These are phyloP conservation scores for Mycena amicta DNA, from an alignment of 768 basidiomycete species.

Conservation along the genomic window DNA sequence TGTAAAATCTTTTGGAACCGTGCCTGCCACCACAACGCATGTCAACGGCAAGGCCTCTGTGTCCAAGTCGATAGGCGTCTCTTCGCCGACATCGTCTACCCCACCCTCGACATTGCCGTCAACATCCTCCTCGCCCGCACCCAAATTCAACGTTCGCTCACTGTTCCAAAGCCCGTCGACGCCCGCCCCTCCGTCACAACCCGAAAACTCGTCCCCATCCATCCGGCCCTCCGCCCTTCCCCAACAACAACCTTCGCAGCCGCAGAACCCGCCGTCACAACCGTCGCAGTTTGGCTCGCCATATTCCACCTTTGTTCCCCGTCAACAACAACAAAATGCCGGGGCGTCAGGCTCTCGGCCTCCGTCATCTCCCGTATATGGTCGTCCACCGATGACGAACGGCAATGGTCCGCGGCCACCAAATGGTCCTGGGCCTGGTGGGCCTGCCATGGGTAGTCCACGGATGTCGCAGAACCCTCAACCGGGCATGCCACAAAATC, in stretches of 20 bases:
- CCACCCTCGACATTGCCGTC: constrained; percentile 36
- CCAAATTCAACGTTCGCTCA: constrained; percentile 50
- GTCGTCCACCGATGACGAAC: constrained; percentile 60
- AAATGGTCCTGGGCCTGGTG: constrained; percentile 58
- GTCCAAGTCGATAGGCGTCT: constrained; percentile 35
- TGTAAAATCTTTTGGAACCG: constrained; percentile 83
- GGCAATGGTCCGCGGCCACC: constrained; percentile 59
- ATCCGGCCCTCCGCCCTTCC: constrained; percentile 56
- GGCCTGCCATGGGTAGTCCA: constrained; percentile 64
- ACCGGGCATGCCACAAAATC: no score
- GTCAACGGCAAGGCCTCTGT: constrained; percentile 65
- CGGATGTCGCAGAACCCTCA: constrained; percentile 60
- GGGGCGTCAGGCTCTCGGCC: constrained; percentile 51
- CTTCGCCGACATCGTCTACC: constrained; percentile 29
- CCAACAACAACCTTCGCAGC: constrained; percentile 41
- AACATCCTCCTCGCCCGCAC: constrained; percentile 27
- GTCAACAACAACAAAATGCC: constrained; percentile 37
- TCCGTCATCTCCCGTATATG: constrained; percentile 69
- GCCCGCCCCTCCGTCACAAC: constrained; percentile 52
- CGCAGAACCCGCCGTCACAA: constrained; percentile 41
- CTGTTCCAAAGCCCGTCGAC: constrained; percentile 59
- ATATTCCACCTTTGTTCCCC: constrained; percentile 53
- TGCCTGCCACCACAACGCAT: constrained; percentile 55
- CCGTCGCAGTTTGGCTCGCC: constrained; percentile 45
- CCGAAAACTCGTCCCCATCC: constrained; percentile 62